Evolutionary conservation across 495 filamentous ascomycete genomes (phyloP).

Genomic region (Hypoxylon trugodes): DNA sequence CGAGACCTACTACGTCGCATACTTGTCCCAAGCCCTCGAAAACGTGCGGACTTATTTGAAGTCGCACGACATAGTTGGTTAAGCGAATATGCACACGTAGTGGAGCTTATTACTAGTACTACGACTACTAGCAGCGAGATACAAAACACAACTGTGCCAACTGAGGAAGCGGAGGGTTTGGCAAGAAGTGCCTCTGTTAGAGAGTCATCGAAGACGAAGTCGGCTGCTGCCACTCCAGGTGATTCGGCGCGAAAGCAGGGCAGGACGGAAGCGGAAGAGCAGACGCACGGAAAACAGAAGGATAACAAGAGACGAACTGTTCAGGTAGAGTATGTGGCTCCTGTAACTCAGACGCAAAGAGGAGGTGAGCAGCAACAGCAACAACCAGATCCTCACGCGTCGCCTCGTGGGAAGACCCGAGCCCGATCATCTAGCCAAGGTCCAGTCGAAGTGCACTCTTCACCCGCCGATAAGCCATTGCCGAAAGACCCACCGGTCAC

Average conservation of each 20-base stretch:
- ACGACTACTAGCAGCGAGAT: conserved; percentile 89
- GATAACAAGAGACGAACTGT: conserved; percentile 94
- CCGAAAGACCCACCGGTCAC: conserved; percentile 58
- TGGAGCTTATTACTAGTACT: conserved; percentile 94
- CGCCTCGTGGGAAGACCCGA: conserved; percentile 56
- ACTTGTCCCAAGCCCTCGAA: conserved; percentile 93
- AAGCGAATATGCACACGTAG: conserved; percentile 92
- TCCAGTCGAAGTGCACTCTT: conserved; percentile 52
- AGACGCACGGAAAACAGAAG: conserved; percentile 65
- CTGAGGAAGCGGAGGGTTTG: conserved; percentile 73
- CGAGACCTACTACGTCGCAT: conserved; percentile 92
- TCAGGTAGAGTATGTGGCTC: conserved; percentile 97
- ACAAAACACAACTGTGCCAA: conserved; percentile 75
- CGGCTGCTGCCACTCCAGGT: conserved; percentile 64
- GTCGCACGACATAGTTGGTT: conserved; percentile 98
- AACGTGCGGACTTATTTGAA: conserved; percentile 95
- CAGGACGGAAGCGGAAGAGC: conserved; percentile 74
- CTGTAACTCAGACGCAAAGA: conserved; percentile 78
- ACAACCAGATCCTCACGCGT: conserved; percentile 29
- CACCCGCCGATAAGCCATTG: conserved; percentile 60
- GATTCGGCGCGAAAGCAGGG: conserved; percentile 79
- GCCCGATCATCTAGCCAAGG: conserved; percentile 59
- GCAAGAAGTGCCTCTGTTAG: conserved; percentile 89
- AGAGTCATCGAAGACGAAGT: conserved; percentile 78
- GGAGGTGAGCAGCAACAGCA: conserved; percentile 57